Base-by-base conservation (phyloP, 257 asterid genomes). In the Solanum corneliomulleri region DNA sequence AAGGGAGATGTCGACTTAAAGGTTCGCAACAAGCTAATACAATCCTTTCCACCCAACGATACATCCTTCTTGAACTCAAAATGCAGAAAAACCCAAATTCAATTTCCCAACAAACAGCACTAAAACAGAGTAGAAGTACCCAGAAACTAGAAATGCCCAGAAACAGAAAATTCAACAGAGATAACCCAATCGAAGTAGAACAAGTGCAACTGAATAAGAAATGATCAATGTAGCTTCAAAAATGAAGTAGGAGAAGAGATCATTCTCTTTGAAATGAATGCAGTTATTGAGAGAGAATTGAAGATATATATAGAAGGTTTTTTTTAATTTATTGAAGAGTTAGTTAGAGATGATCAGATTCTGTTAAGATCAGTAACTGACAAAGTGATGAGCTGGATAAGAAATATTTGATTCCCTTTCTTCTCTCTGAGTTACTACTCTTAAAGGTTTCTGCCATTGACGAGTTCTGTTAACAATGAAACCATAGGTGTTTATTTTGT, bases 1-100 rank as follows among this genome's bases (percentile, higher is more conserved):
- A 89, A 88, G 93, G 98, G 89, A 91, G 94, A 92, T 92, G 92
- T 89, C 90, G 96, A 91, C 96, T 90, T 89, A 93, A 93, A 66
- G 97, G 97, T 39, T 93, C 89, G 89, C 93, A 85, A 89, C 95
- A 94, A 35, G 93, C 84, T 86, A 93, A 89, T 72, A 87, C 92
- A 83, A 89, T 88, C 86, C 91, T 93, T 89, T 92, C 94, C 87
- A 94, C 60, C 92, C 89, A 93, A 88, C 98, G 92, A 89, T 84
- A 89, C 98, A 94, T 96, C 95, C 98, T 70, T 44, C 69, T 86
- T 84, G 87, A 56, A 92, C 82, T 76, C 86, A 41, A 37, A 29
- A 35, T 14, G 15, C 29, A 64, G 33, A 12, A 66, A 25, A 13
- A 16, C 42, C 77, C 42, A 70, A 70, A 69, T 35, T 71, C 78